Percentiles rank a stretch among this genome's conserved stretches.
These are phyloP conservation scores for Citeromyces nyonsensis DNA, from an alignment of 805 yeast species.

Conservation along the genomic window DNA sequence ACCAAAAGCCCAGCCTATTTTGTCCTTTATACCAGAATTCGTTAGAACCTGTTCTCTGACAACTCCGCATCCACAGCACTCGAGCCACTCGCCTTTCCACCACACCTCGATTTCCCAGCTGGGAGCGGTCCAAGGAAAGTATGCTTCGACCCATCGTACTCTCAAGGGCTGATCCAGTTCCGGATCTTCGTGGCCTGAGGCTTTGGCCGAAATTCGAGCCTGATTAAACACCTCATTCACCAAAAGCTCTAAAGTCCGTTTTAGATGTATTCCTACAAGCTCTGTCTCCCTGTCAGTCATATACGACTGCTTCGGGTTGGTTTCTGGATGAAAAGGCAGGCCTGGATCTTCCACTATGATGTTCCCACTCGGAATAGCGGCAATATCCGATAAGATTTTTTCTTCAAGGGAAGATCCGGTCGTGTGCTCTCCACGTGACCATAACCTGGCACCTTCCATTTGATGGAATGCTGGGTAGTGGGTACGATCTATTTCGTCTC, in stretches of 20 bases:
- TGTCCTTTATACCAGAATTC: constrained; percentile 52
- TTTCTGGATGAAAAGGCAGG: constrained; percentile 30
- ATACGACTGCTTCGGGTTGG: constrained; percentile 69
- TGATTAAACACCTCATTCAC: constrained; percentile 72
- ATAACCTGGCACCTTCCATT: constrained; percentile 88
- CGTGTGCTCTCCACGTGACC: constrained; percentile 38
- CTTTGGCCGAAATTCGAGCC: constrained; percentile 45
- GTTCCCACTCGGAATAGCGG: constrained; percentile 46
- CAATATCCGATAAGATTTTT: constrained; percentile 42
- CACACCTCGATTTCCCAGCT: constrained; percentile 97
- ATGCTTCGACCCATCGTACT: constrained; percentile 90
- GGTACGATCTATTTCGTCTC: constrained; percentile 90
- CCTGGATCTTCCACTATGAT: constrained; percentile 67
- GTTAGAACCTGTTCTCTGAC: constrained; percentile 65
- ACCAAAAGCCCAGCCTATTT: constrained; percentile 96
- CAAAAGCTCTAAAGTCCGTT: constrained; percentile 70
- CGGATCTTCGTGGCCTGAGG: constrained; percentile 44
- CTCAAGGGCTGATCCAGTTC: constrained; percentile 61
- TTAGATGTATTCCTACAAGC: constrained; percentile 62
- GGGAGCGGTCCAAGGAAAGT: constrained; percentile 97
- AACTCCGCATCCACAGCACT: constrained; percentile 91
- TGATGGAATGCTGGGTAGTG: constrained; percentile 98
- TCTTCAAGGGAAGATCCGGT: constrained; percentile 17
- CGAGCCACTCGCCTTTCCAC: constrained; percentile 98
- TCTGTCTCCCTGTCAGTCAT: constrained; percentile 60